These are phyloP conservation scores for Suhomyces maxii DNA, from an alignment of 1,139 yeast species.

Conservation along the genomic window DNA sequence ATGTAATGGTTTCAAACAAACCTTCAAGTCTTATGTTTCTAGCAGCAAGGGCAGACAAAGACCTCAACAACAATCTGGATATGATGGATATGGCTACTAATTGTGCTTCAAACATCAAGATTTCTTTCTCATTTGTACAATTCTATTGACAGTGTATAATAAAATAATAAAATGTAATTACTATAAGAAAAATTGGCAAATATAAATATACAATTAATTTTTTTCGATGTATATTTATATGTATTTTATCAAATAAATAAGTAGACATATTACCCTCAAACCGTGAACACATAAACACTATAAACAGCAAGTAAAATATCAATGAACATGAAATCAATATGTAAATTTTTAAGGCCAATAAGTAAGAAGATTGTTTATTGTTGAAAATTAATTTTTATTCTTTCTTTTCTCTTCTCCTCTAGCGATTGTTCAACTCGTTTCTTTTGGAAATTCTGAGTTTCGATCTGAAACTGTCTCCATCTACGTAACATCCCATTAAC, in stretches of 20 bases:
- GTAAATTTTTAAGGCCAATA: too few relatives aligned
- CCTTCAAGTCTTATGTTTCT: constrained; percentile 39
- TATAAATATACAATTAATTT: too few relatives aligned
- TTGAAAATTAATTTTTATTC: background rate
- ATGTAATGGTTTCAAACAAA: constrained; percentile 89
- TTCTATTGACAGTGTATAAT: constrained; percentile 6
- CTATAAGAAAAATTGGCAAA: background rate
- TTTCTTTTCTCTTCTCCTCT: background rate
- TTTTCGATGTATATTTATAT: background rate
- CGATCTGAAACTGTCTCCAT: constrained; percentile 72
- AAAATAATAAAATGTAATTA: background rate
- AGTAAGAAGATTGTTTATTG: too few relatives aligned
- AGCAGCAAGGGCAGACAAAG: constrained; percentile 17
- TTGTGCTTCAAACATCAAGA: background rate
- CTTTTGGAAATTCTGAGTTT: constrained; percentile 42
- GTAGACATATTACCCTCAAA: too few relatives aligned
- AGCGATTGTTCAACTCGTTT: background rate
- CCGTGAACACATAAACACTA: too few relatives aligned
- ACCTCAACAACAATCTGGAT: constrained; percentile 17
- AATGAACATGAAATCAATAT: background rate
- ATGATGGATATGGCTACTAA: constrained; percentile 34
- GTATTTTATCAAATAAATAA: too few relatives aligned
- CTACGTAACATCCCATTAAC: constrained; percentile 79
- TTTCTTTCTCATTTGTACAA: too few relatives aligned
- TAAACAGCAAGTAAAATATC: too few relatives aligned